Base-by-base conservation (phyloP, 306 rosid species). In the Senna siamea region DNA sequence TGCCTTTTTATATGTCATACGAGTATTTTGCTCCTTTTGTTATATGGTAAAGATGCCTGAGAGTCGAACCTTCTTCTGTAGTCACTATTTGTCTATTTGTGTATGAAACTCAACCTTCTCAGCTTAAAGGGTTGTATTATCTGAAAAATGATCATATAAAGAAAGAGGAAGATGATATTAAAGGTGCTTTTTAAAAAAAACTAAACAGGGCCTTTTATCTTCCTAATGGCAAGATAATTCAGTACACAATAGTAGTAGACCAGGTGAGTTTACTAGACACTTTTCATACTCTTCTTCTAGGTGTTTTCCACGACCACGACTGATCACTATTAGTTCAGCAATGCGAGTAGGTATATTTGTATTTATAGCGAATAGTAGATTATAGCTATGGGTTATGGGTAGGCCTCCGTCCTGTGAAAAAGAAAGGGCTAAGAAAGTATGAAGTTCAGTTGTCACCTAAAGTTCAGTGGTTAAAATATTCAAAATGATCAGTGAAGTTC, bases 401-500 rank as follows among this genome's bases (percentile, higher is more conserved):
- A 22, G 30, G 30, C 2, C 30, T 1, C 19, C 5, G 1, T 23
- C 1, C 19, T 43, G 13, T 1, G 22, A 13, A 61, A 34, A n/a
- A 20, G 19, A 65, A 47, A 37, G 11, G 51, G 30, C 28, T 47
- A 13, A 17, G 28, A 58, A 66, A 34, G 18, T 28, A 5, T 50
- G 17, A 41, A 18, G 67, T 61, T 26, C 38, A 56, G 62, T 43
- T 43, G 1, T 26, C 30, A 26, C 30, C 30, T 26, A 26, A 26
- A 26, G 30, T 26, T 26, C 30, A 26, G 13, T 41, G 40, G 7
- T 4, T 41, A 8, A 66, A 66, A 40, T 28, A 12, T 44, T 46
- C 19, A 51, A 47, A 52, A 70, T 70, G 66, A 32, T 51, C 47
- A 56, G 28, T 55, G 23, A 30, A 52, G 66, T 74, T 66, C 53